Percentiles rank a stretch among this genome's conserved stretches.
These are phyloP conservation scores for Neofusicoccum kwambonambiense DNA, from an alignment of 2,329 filamentous ascomycete genomes.

Conservation along the genomic window DNA sequence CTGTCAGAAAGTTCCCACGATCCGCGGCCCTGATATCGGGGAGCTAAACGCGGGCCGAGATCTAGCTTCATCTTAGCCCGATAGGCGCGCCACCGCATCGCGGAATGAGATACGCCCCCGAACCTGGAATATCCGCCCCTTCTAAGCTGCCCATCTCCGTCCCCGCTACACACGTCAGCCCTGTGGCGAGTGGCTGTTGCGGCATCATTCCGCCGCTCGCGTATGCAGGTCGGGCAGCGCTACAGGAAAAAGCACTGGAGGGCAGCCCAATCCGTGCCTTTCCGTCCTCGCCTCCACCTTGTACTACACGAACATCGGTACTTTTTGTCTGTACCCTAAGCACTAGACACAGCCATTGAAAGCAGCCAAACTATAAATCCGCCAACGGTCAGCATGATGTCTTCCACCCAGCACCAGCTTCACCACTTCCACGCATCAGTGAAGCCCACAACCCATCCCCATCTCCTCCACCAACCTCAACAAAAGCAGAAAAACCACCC, in stretches of 20 bases:
- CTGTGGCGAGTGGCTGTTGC: neutral
- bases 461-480: neutral
- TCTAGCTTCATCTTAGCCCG: neutral
- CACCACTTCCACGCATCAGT: too few species aligned
- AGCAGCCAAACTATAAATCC: too few species aligned
- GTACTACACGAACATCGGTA: too few species aligned
- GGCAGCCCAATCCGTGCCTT: neutral
- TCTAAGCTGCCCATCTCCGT: neutral
- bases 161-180: slow-evolving; percentile 3
- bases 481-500: too few species aligned
- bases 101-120: too few species aligned
- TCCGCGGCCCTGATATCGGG: neutral
- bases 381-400: too few species aligned
- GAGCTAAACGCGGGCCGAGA: neutral
- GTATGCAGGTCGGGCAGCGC: neutral
- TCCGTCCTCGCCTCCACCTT: neutral
- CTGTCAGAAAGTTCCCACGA: neutral
- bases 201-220: slow-evolving; percentile 5
- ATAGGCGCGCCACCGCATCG: too few species aligned
- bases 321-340: too few species aligned
- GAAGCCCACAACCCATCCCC: neutral
- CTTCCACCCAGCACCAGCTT: too few species aligned
- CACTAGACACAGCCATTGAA: too few species aligned
- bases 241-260: too few species aligned
- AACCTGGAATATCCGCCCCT: slow-evolving; percentile 1